Evolutionary conservation across 75 land plant genomes (phyloP).

Genomic region (Larix kaempferi): DNA sequence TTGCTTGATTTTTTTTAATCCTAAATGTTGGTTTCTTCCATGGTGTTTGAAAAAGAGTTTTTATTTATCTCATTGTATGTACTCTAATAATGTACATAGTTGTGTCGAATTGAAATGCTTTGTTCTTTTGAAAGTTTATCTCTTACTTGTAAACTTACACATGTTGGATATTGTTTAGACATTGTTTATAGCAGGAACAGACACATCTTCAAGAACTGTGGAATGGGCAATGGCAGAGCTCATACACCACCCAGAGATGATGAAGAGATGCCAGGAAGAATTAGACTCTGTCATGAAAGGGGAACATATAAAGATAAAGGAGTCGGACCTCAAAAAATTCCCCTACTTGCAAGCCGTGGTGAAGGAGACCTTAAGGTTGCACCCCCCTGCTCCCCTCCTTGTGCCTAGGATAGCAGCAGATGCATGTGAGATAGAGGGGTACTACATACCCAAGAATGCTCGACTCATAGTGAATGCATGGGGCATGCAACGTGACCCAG

Average conservation of each 20-base stretch:
- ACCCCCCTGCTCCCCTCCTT: constrained; percentile 70
- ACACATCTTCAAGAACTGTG: background rate
- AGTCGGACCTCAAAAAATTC: constrained; percentile 8
- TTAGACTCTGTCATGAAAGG: background rate
- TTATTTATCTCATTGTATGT: too few species aligned
- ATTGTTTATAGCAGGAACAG: background rate
- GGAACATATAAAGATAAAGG: constrained; percentile 10
- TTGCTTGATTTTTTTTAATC: too few species aligned
- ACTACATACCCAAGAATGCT: constrained; percentile 53
- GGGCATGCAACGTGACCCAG: constrained; percentile 68
- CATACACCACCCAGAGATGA: background rate
- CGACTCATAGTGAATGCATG: constrained; percentile 54
- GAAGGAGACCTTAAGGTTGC: constrained; percentile 74
- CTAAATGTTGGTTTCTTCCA: too few species aligned
- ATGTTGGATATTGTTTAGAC: background rate
- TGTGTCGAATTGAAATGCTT: too few species aligned
- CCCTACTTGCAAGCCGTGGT: constrained; percentile 52
- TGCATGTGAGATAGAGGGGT: constrained; percentile 50
- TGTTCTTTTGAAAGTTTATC: too few species aligned
- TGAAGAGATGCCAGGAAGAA: background rate
- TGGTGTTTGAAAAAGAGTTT: too few species aligned
- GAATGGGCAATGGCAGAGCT: constrained; percentile 1
- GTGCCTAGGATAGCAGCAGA: constrained; percentile 52
- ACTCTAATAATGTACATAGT: too few species aligned
- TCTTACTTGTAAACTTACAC: too few species aligned